A percentile compares a stretch with the other conserved stretches of the same genome.
Conservation (phyloP, 306 rosid species). For the Hippophae tibetana region DNA sequence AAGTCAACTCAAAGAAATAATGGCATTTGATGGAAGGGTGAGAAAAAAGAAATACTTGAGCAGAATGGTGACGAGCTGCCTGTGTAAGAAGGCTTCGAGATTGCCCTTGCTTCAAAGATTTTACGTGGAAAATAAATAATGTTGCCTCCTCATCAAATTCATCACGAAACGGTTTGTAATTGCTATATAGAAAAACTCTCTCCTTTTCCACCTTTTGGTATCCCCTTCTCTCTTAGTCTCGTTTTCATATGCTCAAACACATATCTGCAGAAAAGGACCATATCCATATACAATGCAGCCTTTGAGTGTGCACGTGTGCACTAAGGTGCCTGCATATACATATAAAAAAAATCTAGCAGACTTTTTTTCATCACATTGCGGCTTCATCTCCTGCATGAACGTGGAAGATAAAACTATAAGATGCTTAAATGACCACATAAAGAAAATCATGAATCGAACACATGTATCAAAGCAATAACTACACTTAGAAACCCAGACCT, state of each 20-base stretch:
- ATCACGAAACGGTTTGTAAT: constrained; percentile 69
- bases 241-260: constrained; percentile 61
- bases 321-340: not conserved
- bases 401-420: constrained; percentile 22
- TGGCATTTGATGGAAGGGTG: not conserved
- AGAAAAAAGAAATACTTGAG: constrained; percentile 52
- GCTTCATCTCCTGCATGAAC: constrained; percentile 92
- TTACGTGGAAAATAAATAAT: constrained; percentile 78
- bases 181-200: constrained; percentile 67
- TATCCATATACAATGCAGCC: constrained; percentile 5
- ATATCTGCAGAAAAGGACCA: constrained; percentile 51
- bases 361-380: constrained; percentile 94
- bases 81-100: constrained; percentile 93
- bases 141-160: constrained; percentile 95
- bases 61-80: constrained; percentile 98
- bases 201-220: constrained; percentile 61
- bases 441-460: not conserved
- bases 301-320: not conserved
- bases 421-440: not conserved
- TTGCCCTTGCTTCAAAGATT: constrained; percentile 97
- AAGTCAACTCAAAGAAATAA: constrained; percentile 16
- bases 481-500: too few species aligned
- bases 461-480: too few species aligned
- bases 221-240: constrained; percentile 70
- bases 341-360: constrained; percentile 15